Evolutionary conservation across 2,329 filamentous ascomycete genomes (phyloP).

Genomic region (Aspergillus melleus): DNA sequence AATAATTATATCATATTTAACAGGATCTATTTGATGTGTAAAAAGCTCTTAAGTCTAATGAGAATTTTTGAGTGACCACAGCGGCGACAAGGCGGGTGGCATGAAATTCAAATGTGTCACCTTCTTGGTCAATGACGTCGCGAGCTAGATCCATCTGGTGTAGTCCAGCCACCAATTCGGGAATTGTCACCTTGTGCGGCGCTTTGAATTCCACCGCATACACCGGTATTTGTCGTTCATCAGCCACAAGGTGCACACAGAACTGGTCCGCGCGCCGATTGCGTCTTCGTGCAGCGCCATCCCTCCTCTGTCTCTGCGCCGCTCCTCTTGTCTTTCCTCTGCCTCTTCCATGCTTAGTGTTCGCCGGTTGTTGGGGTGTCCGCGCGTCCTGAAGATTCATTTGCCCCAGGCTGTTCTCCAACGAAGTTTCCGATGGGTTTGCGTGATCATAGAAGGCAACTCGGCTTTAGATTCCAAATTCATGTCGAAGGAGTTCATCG

Average conservation of each 20-base stretch:
- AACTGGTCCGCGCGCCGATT: slow-evolving; percentile 27
- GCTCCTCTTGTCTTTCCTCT: slow-evolving; percentile 12
- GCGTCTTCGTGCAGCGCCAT: slow-evolving; percentile 13
- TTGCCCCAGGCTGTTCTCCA: slow-evolving; percentile 19
- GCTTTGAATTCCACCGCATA: slow-evolving; percentile 31
- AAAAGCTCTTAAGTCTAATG: no score
- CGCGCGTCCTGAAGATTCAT: slow-evolving; percentile 14
- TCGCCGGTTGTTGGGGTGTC: slow-evolving; percentile 5
- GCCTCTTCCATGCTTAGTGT: slow-evolving; percentile 12
- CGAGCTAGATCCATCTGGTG: slow-evolving; percentile 23
- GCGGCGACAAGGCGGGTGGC: slow-evolving; percentile 25
- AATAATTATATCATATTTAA: no score
- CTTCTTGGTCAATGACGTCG: slow-evolving; percentile 27
- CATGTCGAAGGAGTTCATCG: slow-evolving; percentile 15
- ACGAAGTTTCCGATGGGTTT: slow-evolving; percentile 14
- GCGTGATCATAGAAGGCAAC: slow-evolving; percentile 19
- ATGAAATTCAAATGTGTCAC: slow-evolving; percentile 26
- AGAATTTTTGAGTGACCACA: slow-evolving; percentile 30
- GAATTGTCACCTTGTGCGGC: slow-evolving; percentile 16
- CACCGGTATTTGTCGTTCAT: slow-evolving; percentile 20
- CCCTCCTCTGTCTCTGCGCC: background rate
- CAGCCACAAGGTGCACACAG: slow-evolving; percentile 21
- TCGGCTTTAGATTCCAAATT: slow-evolving; percentile 19
- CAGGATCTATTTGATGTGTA: no score
- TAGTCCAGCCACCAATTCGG: slow-evolving; percentile 26